These are phyloP conservation scores for Lepidopterella palustris DNA, from an alignment of 495 filamentous ascomycete genomes.

Conservation along the genomic window DNA sequence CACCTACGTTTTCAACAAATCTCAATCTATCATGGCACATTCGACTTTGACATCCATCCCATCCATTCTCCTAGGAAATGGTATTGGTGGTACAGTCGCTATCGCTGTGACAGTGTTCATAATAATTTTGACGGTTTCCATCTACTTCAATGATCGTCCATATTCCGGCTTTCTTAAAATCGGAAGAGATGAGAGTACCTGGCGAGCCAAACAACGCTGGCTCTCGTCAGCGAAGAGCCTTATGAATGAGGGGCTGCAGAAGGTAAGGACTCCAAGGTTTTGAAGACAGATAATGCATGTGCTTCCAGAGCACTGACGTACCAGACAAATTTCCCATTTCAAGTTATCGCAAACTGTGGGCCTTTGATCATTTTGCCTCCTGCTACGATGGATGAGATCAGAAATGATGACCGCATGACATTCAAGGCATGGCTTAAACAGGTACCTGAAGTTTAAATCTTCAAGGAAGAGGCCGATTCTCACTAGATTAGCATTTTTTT, in stretches of 20 bases:
- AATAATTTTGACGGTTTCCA: not conserved
- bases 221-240: not conserved
- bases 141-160: not conserved
- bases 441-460: constrained; percentile 33
- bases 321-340: constrained; percentile 30
- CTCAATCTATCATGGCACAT: not conserved
- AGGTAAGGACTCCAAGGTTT: not conserved
- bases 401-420: constrained; percentile 35
- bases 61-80: not conserved
- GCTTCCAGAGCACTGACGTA: too few species aligned
- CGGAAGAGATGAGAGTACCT: not conserved
- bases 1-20: too few species aligned
- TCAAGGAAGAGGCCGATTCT: constrained; percentile 7
- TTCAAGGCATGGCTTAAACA: constrained; percentile 41
- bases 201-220: not conserved
- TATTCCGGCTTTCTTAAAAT: not conserved
- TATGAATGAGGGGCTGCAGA: not conserved
- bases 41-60: not conserved
- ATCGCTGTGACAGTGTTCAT: not conserved
- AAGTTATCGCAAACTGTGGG: constrained; percentile 34
- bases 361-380: constrained; percentile 44
- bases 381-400: constrained; percentile 46
- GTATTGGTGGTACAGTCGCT: not conserved
- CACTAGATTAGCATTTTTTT: not conserved
- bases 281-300: too few species aligned